Conservation (phyloP, 2,329 filamentous ascomycete species). For the Pseudocercospora vitis region DNA sequence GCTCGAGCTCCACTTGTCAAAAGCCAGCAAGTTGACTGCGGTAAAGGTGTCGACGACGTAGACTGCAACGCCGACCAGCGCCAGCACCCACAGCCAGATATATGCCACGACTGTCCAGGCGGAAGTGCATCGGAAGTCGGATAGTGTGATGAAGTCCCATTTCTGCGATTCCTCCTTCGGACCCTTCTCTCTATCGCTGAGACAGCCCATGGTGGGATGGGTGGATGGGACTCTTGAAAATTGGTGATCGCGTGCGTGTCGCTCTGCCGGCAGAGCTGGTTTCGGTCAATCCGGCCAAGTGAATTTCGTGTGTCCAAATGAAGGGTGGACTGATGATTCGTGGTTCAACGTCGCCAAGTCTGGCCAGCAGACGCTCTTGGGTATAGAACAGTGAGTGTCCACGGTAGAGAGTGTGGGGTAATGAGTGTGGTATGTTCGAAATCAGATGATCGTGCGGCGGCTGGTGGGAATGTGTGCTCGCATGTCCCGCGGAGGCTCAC, state of each 20-base stretch:
- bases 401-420: conserved; percentile 16
- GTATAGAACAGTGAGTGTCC: not conserved
- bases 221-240: not conserved
- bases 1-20: conserved; percentile 83
- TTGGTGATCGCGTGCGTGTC: conserved; percentile 6
- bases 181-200: conserved; percentile 39
- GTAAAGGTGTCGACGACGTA: conserved; percentile 92
- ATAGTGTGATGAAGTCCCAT: conserved; percentile 82
- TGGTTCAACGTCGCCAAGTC: conserved; percentile 12
- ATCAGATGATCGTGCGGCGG: conserved; percentile 14
- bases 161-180: conserved; percentile 52
- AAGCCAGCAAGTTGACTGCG: conserved; percentile 83
- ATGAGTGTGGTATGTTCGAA: conserved; percentile 4
- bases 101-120: conserved; percentile 79
- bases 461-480: conserved; percentile 20
- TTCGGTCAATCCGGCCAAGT: not conserved
- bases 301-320: not conserved
- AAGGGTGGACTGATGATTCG: conserved; percentile 4
- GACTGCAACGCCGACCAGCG: conserved; percentile 76
- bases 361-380: conserved; percentile 25
- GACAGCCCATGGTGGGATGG: conserved; percentile 37
- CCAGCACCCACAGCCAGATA: conserved; percentile 76
- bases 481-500: conserved; percentile 11
- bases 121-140: conserved; percentile 80
- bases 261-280: conserved; percentile 22